Conservation (phyloP, 2,329 filamentous ascomycete genomes). For the Arthrobotrys megalospora region DNA sequence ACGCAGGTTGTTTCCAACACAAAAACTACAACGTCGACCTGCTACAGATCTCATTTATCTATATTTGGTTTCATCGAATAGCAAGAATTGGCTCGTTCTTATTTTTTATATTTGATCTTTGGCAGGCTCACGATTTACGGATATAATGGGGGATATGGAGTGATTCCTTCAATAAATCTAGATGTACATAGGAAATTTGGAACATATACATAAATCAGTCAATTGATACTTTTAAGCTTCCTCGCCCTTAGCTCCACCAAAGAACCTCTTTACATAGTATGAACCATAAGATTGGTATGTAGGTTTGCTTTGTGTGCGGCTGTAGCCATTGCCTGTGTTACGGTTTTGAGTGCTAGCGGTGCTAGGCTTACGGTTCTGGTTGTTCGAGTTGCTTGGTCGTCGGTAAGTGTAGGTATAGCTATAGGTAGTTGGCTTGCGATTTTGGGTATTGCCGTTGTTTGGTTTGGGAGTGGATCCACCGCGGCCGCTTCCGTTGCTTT, state of each 20-base stretch:
- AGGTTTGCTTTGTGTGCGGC: not conserved
- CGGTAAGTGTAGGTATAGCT: conserved; percentile 13
- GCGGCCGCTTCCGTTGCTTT: conserved; percentile 15
- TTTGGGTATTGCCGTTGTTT: conserved; percentile 19
- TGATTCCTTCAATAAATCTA: not conserved
- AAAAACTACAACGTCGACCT: too few relatives aligned
- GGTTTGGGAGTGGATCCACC: not conserved
- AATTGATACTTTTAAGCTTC: not conserved
- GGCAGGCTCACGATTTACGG: too few relatives aligned
- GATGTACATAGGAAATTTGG: conserved; percentile 15
- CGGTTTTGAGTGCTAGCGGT: not conserved
- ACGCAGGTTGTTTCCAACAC: too few relatives aligned
- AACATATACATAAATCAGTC: not conserved
- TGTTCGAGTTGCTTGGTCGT: conserved; percentile 11
- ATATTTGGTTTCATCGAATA: too few relatives aligned
- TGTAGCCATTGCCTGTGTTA: not conserved
- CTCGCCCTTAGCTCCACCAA: not conserved
- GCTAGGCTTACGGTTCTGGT: conserved; percentile 3
- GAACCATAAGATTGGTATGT: not conserved
- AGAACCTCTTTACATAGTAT: not conserved
- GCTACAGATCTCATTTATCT: too few relatives aligned
- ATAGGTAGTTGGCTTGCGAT: conserved; percentile 12
- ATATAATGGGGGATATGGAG: not conserved
- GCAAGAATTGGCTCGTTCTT: too few relatives aligned
- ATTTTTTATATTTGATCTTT: too few relatives aligned